A percentile compares a stretch with the other conserved stretches of the same genome.
Evolutionary conservation across 768 basidiomycete species (phyloP).

Genomic region (Leucocoprinus sp.): DNA sequence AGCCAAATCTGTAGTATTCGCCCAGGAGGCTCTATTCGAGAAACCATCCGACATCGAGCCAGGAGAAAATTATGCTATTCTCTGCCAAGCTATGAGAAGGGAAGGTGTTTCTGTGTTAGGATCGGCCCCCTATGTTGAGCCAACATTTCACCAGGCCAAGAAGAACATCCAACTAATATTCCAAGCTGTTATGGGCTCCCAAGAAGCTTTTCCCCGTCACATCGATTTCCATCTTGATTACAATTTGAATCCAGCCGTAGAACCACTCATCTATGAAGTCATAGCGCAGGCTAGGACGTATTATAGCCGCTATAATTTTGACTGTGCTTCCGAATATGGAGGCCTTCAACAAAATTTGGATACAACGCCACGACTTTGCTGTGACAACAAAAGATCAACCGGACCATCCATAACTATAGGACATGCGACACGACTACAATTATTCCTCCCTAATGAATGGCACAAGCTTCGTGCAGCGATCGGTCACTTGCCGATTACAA

Average conservation of each 20-base stretch:
- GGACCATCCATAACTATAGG: conserved; percentile 44
- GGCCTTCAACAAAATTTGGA: not conserved
- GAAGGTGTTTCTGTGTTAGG: conserved; percentile 44
- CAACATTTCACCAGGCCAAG: conserved; percentile 35
- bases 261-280: conserved; percentile 50
- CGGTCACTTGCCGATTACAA: conserved; percentile 36
- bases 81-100: conserved; percentile 32
- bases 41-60: conserved; percentile 24
- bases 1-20: conserved; percentile 36
- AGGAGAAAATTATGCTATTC: conserved; percentile 37
- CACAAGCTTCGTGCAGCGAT: conserved; percentile 30
- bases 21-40: conserved; percentile 50
- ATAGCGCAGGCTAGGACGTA: conserved; percentile 27
- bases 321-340: conserved; percentile 5
- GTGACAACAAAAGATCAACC: conserved; percentile 14
- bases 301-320: conserved; percentile 8
- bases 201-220: conserved; percentile 18
- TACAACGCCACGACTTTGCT: conserved; percentile 3
- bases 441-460: conserved; percentile 43
- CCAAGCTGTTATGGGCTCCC: conserved; percentile 28
- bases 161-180: conserved; percentile 47
- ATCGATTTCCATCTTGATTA: conserved; percentile 66
- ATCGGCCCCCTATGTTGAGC: conserved; percentile 61
- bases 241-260: conserved; percentile 42
- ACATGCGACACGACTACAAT: conserved; percentile 50